phyloP scores from a whole-genome alignment of 768 basidiomycete genomes.

The Tricholoma saponaceum region DNA sequence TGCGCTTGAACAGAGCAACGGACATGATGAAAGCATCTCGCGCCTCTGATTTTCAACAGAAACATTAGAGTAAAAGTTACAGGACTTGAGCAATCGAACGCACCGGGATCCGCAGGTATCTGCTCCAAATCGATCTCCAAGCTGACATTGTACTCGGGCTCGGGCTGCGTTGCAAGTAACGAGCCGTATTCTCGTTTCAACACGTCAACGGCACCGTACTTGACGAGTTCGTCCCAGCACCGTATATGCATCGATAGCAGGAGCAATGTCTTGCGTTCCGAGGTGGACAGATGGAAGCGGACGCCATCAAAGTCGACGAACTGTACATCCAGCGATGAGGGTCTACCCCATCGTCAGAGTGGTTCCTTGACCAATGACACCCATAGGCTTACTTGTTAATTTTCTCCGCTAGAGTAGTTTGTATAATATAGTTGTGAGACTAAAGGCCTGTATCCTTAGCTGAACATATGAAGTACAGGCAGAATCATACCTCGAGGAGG shows the following conservation, averaged over 20 bases:
- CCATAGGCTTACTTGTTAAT: constrained; percentile 58
- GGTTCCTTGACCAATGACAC: neutral
- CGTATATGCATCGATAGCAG: constrained; percentile 94
- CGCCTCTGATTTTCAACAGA: constrained; percentile 49
- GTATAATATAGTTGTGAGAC: constrained; percentile 92
- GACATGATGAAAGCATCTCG: constrained; percentile 78
- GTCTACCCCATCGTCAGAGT: constrained; percentile 44
- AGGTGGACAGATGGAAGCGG: constrained; percentile 89
- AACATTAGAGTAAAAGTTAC: constrained; percentile 9
- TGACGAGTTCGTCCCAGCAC: constrained; percentile 92
- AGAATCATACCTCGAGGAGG: constrained; percentile 67
- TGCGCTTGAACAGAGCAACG: constrained; percentile 83
- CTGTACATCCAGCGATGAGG: constrained; percentile 86
- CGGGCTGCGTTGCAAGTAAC: constrained; percentile 60
- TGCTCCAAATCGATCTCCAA: constrained; percentile 86
- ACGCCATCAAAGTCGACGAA: constrained; percentile 99
- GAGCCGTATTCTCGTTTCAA: constrained; percentile 81
- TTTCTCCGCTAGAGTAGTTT: constrained; percentile 85
- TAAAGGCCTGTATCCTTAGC: constrained; percentile 24
- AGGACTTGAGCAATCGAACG: constrained; percentile 14
- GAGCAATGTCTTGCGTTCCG: constrained; percentile 75
- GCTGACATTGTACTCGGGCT: constrained; percentile 87
- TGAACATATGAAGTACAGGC: too few species aligned
- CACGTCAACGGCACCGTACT: constrained; percentile 80
- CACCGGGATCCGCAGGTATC: constrained; percentile 77